Evolutionary conservation across 192 early-diverging fungal genomes (phyloP).

Genomic region (Linnemannia elongata): DNA sequence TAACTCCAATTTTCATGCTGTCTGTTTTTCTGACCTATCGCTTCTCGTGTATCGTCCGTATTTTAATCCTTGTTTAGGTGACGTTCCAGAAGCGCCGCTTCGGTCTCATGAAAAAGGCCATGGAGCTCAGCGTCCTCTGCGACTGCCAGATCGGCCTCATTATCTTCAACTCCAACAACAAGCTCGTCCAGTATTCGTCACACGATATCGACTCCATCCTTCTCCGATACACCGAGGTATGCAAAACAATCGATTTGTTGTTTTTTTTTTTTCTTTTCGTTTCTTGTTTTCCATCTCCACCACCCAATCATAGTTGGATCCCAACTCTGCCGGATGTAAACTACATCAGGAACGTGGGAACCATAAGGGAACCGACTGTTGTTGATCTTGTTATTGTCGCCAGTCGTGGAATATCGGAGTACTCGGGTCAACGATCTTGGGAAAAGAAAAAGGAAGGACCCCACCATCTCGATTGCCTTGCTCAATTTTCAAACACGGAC

Average conservation of each 20-base stretch:
- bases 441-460: background rate
- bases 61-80: conserved; percentile 64
- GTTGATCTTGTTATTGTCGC: too few relatives aligned
- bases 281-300: background rate
- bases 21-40: background rate
- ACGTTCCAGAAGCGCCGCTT: conserved; percentile 96
- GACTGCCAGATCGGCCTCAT: conserved; percentile 96
- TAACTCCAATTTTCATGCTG: too few relatives aligned
- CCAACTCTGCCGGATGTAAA: background rate
- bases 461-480: background rate
- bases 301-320: background rate
- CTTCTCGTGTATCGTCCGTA: background rate
- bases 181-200: conserved; percentile 93
- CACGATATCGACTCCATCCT: conserved; percentile 95
- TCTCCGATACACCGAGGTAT: conserved; percentile 86
- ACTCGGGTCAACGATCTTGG: background rate
- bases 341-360: background rate
- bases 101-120: conserved; percentile 97
- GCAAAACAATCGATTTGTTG: background rate
- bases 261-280: background rate
- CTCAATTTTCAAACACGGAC: conserved; percentile 3
- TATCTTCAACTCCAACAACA: conserved; percentile 94
- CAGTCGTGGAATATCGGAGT: background rate
- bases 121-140: conserved; percentile 94
- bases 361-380: background rate